Evolutionary conservation across 2,329 filamentous ascomycete genomes (phyloP), one percentile per base, ranked within the genome.

Genomic region (Orbilia oligospora): DNA sequence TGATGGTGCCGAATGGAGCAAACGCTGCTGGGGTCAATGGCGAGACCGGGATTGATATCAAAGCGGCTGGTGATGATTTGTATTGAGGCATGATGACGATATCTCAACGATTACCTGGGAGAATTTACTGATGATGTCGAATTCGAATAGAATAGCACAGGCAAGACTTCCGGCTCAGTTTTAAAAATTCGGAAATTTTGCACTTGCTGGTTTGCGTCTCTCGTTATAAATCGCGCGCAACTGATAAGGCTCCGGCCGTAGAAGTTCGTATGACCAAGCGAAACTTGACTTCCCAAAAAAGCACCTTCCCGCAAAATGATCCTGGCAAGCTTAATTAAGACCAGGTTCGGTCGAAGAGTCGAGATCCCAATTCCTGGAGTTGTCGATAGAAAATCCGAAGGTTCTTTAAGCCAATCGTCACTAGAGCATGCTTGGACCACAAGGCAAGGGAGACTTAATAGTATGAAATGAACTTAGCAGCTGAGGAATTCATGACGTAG

Each of bases 1-100:
- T 89, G 56, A 96, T 93, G 70, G 92, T 91, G 83, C 96, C 96
- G 84, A 97, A 99, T 51, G 89, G 87, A 14, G 90, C 87, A 85
- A 97, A 98, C 66, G 89, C 86, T 3, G 87, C 86, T 55, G 89
- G 88, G 8, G 90, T 92, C 66, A 97, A 88, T n/a, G 90, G 89
- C 81, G 88, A 86, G 8, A 92, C 88, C 24, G 86, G 86, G 81
- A 96, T 76, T 33, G 73, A 80, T 61, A 76, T 44, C 24, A 61
- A 38, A 4, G 71, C 55, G 0, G 65, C n/a, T 10, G 76, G 70
- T 18, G 76, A 38, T 24, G 76, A 72, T 41, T 67, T 78, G 53
- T 68, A 78, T 20, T 67, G 51, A 30, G 72, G 67, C 66, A 76
- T 76, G 22, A 4, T 61, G 58, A 8, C 22, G 16, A 22, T 27